Percentiles rank a stretch among this genome's conserved stretches.
These are phyloP conservation scores for Primulina huaijiensis DNA, from an alignment of 257 asterid species.

Conservation along the genomic window DNA sequence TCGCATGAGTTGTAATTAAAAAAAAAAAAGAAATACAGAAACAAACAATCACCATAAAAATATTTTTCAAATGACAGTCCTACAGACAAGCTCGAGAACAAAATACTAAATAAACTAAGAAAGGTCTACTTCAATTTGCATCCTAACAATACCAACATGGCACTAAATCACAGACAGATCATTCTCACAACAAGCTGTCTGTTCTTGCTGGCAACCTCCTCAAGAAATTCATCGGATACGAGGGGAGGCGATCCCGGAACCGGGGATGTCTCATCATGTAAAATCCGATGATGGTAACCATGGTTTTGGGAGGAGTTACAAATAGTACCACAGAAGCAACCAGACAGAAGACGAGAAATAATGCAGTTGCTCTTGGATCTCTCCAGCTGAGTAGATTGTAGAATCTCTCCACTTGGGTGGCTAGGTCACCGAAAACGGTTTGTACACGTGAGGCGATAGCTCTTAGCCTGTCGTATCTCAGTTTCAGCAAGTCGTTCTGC, in stretches of 20 bases:
- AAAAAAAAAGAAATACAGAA: no score
- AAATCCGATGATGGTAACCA: constrained; percentile 30
- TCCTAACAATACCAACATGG: no score
- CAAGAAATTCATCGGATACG: constrained; percentile 41
- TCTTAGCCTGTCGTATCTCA: constrained; percentile 26
- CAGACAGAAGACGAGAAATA: constrained; percentile 38
- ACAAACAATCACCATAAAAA: no score
- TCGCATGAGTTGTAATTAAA: no score
- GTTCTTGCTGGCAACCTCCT: constrained; percentile 45
- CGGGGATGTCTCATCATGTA: constrained; percentile 39
- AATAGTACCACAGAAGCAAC: constrained; percentile 35
- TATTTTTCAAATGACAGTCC: no score
- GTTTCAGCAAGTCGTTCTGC: not conserved
- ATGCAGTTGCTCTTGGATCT: constrained; percentile 46
- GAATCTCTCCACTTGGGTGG: constrained; percentile 47
- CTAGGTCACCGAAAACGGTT: constrained; percentile 41
- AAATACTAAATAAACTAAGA: no score
- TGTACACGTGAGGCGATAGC: constrained; percentile 40
- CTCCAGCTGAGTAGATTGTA: constrained; percentile 45
- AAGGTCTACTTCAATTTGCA: no score
- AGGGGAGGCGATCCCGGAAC: constrained; percentile 46
- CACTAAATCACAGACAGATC: no score
- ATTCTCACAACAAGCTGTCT: constrained; percentile 38
- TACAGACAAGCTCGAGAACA: no score
- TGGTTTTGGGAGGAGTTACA: constrained; percentile 33